Conservation (phyloP, 129 eudicot genomes). For the Lactuca saligna region DNA sequence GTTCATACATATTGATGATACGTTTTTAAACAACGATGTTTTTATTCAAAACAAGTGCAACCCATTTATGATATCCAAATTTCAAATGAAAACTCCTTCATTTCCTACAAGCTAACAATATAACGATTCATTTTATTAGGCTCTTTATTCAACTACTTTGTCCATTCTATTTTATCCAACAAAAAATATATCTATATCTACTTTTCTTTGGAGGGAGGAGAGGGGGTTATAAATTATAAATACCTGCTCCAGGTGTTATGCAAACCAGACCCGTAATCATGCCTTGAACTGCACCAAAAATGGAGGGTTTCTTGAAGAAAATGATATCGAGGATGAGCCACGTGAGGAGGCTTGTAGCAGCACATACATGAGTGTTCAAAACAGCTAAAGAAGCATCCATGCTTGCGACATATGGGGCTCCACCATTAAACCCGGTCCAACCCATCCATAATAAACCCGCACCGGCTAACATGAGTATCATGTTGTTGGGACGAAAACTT, state of each 20-base stretch:
- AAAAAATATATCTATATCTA: too few species aligned
- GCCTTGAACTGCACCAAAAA: constrained; percentile 52
- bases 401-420: constrained; percentile 57
- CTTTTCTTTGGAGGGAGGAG: too few species aligned
- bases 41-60: too few species aligned
- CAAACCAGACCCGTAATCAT: constrained; percentile 66
- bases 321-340: constrained; percentile 51
- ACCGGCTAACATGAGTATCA: constrained; percentile 55
- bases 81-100: too few species aligned
- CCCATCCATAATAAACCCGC: constrained; percentile 73
- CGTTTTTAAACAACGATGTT: too few species aligned
- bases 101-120: too few species aligned
- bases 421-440: constrained; percentile 75
- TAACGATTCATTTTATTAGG: too few species aligned
- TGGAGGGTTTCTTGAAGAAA: constrained; percentile 45
- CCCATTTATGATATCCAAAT: too few species aligned
- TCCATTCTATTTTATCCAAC: too few species aligned
- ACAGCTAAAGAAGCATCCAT: constrained; percentile 47
- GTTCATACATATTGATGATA: too few species aligned
- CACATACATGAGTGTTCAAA: constrained; percentile 56
- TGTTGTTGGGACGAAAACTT: constrained; percentile 52
- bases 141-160: too few species aligned
- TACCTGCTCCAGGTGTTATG: constrained; percentile 64
- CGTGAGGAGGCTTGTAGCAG: constrained; percentile 55
- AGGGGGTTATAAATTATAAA: too few species aligned